Evolutionary conservation across 139 green algal species (phyloP), one percentile per base, ranked within the genome.

Genomic region (Desmodesmus armatus): DNA sequence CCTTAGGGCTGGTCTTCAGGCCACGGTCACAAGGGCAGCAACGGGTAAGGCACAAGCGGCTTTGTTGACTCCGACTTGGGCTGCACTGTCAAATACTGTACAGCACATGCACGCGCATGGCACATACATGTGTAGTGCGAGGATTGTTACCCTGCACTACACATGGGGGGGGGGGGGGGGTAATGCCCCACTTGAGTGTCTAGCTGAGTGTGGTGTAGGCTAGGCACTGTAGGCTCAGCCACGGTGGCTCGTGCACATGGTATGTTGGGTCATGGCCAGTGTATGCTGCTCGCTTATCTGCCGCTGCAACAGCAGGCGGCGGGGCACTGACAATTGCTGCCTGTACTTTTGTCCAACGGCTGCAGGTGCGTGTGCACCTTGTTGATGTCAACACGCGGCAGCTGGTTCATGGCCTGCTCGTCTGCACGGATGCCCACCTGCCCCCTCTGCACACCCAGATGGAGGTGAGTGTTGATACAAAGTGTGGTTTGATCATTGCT

Each of bases 321-420:
- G 21, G 1, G 6, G 6, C 31, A 65, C 7, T 65, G 1, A 65
- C 9, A 3, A 33, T 3, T 17, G 60, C 60, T 69, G n/a, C n/a
- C n/a, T n/a, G n/a, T n/a, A n/a, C n/a, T n/a, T n/a, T n/a, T n/a
- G n/a, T n/a, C n/a, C n/a, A n/a, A n/a, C n/a, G 31, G 7, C 40
- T 85, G 67, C 67, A 87, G 55, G 35, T 88, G 53, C 78, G 82
- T 66, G 78, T 95, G 39, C 90, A 94, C 84, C 44, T 95, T 29
- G 90, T 95, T 51, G 92, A 95, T 78, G 69, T 37, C 19, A 86
- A 90, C 69, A 87, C 37, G 2, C 60, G 86, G 3, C 81, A 91
- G 85, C 83, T 94, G 60, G 89, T 95, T 80, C 89, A 94, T 76
- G 91, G 87, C 0, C 78, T 94, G 41, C 84, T 94, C 39, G 90